These are phyloP conservation scores for Tuber indicum DNA, from an alignment of 495 filamentous ascomycete species.

Conservation along the genomic window DNA sequence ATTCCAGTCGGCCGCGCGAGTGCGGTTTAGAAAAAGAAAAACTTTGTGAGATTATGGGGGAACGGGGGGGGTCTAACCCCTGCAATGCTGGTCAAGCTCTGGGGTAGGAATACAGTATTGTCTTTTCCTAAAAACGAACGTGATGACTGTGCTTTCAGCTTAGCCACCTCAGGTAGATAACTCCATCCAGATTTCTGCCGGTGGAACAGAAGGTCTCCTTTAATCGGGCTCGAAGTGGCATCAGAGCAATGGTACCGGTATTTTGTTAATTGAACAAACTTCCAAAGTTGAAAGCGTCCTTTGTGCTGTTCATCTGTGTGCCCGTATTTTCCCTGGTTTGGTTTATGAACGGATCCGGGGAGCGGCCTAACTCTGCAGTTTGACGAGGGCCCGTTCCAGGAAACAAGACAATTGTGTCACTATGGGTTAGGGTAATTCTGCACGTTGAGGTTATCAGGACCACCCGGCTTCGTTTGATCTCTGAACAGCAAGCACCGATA, in stretches of 20 bases:
- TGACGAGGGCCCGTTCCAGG: not conserved
- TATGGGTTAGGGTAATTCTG: slow-evolving; percentile 3
- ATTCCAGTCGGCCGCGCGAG: not conserved
- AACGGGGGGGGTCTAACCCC: not conserved
- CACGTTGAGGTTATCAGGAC: not conserved
- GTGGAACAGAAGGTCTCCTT: slow-evolving; percentile 1
- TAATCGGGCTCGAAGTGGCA: not conserved
- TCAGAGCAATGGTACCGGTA: not conserved
- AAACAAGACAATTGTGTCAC: slow-evolving; percentile 1
- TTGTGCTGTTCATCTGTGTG: not conserved
- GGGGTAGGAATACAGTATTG: not conserved
- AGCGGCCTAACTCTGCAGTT: not conserved
- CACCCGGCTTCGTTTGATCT: not conserved
- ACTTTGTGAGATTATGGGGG: not conserved
- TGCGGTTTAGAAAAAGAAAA: not conserved
- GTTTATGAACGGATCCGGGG: not conserved
- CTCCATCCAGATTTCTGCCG: not conserved
- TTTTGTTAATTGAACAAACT: not conserved
- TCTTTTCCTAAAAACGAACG: not conserved
- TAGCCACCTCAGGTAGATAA: not conserved
- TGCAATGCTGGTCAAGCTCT: not conserved
- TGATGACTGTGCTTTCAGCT: slow-evolving; percentile 4
- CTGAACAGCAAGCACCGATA: not conserved
- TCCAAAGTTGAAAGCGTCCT: not conserved
- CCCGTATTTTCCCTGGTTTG: not conserved